Base-by-base conservation (phyloP, 2,329 filamentous ascomycete species). In the Cladosporium sp. region DNA sequence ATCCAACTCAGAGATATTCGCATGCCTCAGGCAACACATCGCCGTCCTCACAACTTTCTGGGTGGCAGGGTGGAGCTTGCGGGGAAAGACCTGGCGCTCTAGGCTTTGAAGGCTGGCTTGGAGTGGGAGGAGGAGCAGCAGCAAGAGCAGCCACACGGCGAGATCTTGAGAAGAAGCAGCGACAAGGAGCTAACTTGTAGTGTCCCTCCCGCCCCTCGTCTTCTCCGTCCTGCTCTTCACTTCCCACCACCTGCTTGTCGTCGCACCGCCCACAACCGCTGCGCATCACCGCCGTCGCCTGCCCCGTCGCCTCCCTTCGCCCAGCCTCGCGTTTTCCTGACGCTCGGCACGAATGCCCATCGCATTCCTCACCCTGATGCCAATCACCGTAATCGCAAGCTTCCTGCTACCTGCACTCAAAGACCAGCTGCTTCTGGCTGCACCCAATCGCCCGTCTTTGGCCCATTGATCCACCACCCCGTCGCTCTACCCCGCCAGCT, bases 401-500 rank as follows among this genome's bases (percentile, higher is more conserved):
- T 46, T n/a, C n/a, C 45, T 35, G 34, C 46, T 22, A 42, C 38
- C 46, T 6, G 16, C 38, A 42, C 46, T 43, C 46, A 34, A 28
- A 28, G 31, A 6, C 31, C 38, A 14, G 16, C 11, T 18, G 28
- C 31, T 31, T 43, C 40, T 40, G 31, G 32, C 40, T 10, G 10
- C 46, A 16, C 38, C 46, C 38, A 49, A 43, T 43, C 46, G 31
- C 34, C 38, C 48, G 46, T 38, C 46, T 11, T 10, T 16, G 19
- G 31, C 13, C 31, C 43, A 45, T 13, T 34, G 11, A 4, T 31
- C 46, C 37, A 10, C 14, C 37, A 13, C 45, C 45, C 45, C 45
- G n/a, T 48, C 13, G 45, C 35, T 48, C 45, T 50, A 50, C 48
- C 48, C 48, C 48, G 48, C 48, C 48, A 38, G 48, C 22, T 28